phyloP scores from a whole-genome alignment of 306 rosid species.

The Luffa acutangula region DNA sequence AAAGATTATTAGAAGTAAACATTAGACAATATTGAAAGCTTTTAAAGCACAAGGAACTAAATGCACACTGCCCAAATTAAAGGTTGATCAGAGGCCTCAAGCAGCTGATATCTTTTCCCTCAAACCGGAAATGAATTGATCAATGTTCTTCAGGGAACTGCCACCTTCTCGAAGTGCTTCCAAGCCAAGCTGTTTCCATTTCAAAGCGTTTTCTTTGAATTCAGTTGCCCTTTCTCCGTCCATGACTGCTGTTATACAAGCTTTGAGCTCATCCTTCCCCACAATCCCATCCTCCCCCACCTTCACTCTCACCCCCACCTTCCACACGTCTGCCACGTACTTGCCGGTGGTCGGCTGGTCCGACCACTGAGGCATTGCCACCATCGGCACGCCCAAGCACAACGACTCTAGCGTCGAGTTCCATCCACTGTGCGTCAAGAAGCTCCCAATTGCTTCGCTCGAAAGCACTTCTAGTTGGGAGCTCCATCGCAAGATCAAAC shows the following conservation, averaged over 20 bases:
- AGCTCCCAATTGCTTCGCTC: slow-evolving; percentile 24
- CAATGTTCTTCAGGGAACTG: slow-evolving; percentile 22
- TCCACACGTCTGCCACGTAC: slow-evolving; percentile 34
- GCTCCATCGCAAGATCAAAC: slow-evolving; percentile 44
- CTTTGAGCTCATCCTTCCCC: slow-evolving; percentile 23
- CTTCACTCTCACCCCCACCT: slow-evolving; percentile 31
- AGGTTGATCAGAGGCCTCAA: background rate
- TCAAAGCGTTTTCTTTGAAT: slow-evolving; percentile 24
- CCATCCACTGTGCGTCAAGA: slow-evolving; percentile 40
- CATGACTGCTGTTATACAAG: slow-evolving; percentile 25
- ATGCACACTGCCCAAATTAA: background rate
- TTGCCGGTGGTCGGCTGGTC: slow-evolving; percentile 41
- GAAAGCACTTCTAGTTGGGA: slow-evolving; percentile 35
- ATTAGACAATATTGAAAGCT: background rate
- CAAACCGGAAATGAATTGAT: slow-evolving; percentile 2
- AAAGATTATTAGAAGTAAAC: background rate
- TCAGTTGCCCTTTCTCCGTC: slow-evolving; percentile 25
- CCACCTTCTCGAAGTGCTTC: slow-evolving; percentile 27
- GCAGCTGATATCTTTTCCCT: background rate
- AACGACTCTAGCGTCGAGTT: slow-evolving; percentile 35
- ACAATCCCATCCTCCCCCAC: slow-evolving; percentile 27
- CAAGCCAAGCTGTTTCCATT: slow-evolving; percentile 31
- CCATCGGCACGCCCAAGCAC: slow-evolving; percentile 41
- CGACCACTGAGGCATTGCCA: slow-evolving; percentile 37
- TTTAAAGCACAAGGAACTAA: background rate